phyloP scores from a whole-genome alignment of 495 filamentous ascomycete species.

The Trypethelium eluteriae region DNA sequence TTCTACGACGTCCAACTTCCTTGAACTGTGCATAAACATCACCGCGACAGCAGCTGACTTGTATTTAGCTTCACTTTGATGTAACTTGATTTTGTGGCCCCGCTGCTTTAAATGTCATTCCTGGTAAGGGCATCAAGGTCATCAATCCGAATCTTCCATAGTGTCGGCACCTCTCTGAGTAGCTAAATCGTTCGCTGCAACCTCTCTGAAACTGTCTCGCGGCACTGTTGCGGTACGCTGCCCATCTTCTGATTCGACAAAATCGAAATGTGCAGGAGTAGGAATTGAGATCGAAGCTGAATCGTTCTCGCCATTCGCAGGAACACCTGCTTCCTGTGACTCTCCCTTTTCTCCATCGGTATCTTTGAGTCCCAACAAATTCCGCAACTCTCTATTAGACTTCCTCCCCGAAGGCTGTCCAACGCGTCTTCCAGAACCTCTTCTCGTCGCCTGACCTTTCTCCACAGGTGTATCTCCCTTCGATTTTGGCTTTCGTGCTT shows the following conservation, averaged over 20 bases:
- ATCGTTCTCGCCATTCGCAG: not conserved
- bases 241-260: not conserved
- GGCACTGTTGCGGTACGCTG: not conserved
- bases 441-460: not conserved
- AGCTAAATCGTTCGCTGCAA: not conserved
- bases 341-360: not conserved
- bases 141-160: not conserved
- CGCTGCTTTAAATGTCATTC: not conserved
- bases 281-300: not conserved
- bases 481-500: not conserved
- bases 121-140: not conserved
- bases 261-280: slow-evolving; percentile 1
- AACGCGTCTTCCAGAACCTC: not conserved
- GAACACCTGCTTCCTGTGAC: not conserved
- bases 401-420: not conserved
- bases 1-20: not conserved
- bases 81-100: too few species aligned
- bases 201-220: not conserved
- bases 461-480: not conserved
- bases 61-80: too few species aligned
- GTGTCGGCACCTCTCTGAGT: not conserved
- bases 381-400: not conserved
- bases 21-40: too few species aligned
- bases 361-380: not conserved
- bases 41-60: too few species aligned